A percentile compares a stretch with the other conserved stretches of the same genome.
Evolutionary conservation across 2,329 filamentous ascomycete species (phyloP).

Genomic region (Botryosphaeria dothidea): DNA sequence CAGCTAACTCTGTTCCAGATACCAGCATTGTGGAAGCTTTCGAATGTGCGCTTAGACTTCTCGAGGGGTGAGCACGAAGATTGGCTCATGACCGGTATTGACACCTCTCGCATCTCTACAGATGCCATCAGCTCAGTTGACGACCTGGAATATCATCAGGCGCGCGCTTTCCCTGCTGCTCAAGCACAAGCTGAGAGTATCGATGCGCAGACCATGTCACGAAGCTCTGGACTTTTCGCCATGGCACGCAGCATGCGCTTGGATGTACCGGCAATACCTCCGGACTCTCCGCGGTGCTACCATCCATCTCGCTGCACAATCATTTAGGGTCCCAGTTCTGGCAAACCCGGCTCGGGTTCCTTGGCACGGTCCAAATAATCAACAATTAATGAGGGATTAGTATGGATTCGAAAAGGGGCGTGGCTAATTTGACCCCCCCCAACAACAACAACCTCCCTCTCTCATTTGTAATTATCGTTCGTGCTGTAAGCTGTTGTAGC

Average conservation of each 20-base stretch:
- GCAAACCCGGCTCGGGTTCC: neutral
- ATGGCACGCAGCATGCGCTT: neutral
- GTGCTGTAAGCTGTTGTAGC: no score
- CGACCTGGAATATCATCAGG: neutral
- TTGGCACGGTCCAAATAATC: no score
- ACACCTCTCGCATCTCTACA: neutral
- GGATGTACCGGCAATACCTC: neutral
- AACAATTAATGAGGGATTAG: no score
- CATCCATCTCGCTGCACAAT: constrained; percentile 12
- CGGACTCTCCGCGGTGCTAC: neutral
- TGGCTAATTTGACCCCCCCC: no score
- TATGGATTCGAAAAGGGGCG: no score
- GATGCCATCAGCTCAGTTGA: neutral
- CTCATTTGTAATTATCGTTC: no score
- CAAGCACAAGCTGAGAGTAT: neutral
- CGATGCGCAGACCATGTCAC: neutral
- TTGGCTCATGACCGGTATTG: neutral
- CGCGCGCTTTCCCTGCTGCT: no score
- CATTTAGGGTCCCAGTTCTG: neutral
- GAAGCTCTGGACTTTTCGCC: neutral
- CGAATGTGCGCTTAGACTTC: constrained; percentile 50
- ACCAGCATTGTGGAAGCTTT: constrained; percentile 50
- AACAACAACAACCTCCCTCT: no score
- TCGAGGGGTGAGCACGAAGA: constrained; percentile 27
- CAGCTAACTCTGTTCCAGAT: constrained; percentile 32